A percentile compares a stretch with the other conserved stretches of the same genome.
phyloP scores from a whole-genome alignment of 805 yeast species.

The Priceomyces haplophilus region DNA sequence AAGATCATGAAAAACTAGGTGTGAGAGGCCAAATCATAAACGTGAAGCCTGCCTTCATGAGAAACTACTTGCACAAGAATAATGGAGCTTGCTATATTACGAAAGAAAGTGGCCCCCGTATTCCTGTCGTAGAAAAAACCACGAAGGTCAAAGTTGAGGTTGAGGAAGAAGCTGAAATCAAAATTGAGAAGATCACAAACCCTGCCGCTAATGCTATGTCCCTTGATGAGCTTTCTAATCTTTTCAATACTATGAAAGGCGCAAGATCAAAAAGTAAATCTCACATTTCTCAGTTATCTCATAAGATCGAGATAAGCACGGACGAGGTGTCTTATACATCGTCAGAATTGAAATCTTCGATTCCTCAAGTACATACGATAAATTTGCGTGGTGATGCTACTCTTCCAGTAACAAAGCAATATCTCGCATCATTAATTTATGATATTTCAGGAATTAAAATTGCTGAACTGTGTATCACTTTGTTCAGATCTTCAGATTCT shows the following conservation, averaged over 20 bases:
- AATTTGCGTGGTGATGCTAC: conserved; percentile 11
- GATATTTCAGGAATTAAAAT: conserved; percentile 32
- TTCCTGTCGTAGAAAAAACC: conserved; percentile 36
- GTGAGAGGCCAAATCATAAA: conserved; percentile 66
- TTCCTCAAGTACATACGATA: conserved; percentile 25
- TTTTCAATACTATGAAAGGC: conserved; percentile 30
- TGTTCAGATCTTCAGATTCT: conserved; percentile 3
- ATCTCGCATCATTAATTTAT: conserved; percentile 22
- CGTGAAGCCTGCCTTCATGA: conserved; percentile 80
- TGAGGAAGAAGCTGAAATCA: conserved; percentile 7
- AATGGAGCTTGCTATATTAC: conserved; percentile 74
- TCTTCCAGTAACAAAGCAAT: conserved; percentile 27
- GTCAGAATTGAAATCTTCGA: conserved; percentile 29
- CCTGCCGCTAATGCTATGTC: conserved; percentile 28
- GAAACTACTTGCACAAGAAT: conserved; percentile 65
- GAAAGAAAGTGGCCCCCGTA: conserved; percentile 31
- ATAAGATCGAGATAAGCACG: conserved; percentile 14
- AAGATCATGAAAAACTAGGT: conserved; percentile 64
- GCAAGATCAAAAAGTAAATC: conserved; percentile 1
- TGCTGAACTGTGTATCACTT: conserved; percentile 20
- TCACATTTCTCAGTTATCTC: neutral
- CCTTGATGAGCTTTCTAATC: conserved; percentile 34
- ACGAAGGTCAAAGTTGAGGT: conserved; percentile 9
- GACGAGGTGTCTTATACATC: conserved; percentile 21
- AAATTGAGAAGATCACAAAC: conserved; percentile 7